Conservation (phyloP, 345 rosid species). For the Noccaea bulbosa region DNA sequence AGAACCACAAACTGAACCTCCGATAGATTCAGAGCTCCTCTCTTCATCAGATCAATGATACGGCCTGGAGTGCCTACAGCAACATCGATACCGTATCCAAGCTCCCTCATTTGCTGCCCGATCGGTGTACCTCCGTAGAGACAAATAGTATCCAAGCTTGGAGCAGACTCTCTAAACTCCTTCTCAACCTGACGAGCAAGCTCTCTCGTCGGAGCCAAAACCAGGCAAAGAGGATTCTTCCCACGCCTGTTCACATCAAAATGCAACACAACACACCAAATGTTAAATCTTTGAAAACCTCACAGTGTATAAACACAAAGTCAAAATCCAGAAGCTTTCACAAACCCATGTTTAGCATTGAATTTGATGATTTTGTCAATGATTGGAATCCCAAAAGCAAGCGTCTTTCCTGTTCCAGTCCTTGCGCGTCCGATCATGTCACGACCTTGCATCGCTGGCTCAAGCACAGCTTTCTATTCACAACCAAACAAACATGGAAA, state of each 20-base stretch:
- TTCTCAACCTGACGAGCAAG: constrained; percentile 93
- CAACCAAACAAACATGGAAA: constrained; percentile 29
- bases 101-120: constrained; percentile 67
- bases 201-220: constrained; percentile 96
- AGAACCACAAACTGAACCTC: constrained; percentile 86
- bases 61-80: constrained; percentile 99
- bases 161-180: constrained; percentile 81
- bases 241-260: constrained; percentile 62
- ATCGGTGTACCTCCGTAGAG: constrained; percentile 95
- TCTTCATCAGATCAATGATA: constrained; percentile 84
- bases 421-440: constrained; percentile 94
- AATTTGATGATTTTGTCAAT: constrained; percentile 75
- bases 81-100: constrained; percentile 78
- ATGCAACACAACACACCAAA: not conserved
- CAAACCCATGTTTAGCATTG: constrained; percentile 90
- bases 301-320: not conserved
- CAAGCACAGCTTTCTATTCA: constrained; percentile 82
- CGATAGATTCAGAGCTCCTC: constrained; percentile 74
- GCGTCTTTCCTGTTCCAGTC: constrained; percentile 97
- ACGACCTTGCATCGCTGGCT: constrained; percentile 96
- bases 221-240: constrained; percentile 82
- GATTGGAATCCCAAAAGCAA: constrained; percentile 94
- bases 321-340: not conserved
- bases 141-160: constrained; percentile 81
- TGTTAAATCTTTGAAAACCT: not conserved